These are phyloP conservation scores for Heterobasidion annosum DNA, from an alignment of 1,284 basidiomycete genomes.

Conservation along the genomic window DNA sequence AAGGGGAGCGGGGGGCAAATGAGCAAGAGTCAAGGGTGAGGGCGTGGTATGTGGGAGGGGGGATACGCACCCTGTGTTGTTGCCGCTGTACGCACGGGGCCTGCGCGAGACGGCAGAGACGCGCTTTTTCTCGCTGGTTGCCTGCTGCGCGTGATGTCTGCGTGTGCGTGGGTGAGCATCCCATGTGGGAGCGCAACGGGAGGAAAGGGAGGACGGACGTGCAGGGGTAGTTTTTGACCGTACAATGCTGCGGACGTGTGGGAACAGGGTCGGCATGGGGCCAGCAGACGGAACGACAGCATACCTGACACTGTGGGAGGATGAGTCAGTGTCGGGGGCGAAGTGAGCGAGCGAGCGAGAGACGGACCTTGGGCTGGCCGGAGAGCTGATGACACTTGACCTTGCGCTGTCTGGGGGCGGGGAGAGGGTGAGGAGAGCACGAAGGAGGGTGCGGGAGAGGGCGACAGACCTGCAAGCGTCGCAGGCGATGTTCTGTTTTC, in stretches of 20 bases:
- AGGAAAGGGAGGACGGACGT: slow-evolving; percentile 40
- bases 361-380: slow-evolving; percentile 66
- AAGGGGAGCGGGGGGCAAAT: background rate
- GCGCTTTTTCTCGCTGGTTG: slow-evolving; percentile 75
- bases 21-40: background rate
- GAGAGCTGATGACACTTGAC: slow-evolving; percentile 75
- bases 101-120: slow-evolving; percentile 40
- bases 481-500: slow-evolving; percentile 87
- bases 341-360: slow-evolving; percentile 8
- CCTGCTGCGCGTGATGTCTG: slow-evolving; percentile 73
- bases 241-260: slow-evolving; percentile 49
- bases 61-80: slow-evolving; percentile 29
- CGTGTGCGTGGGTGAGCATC: slow-evolving; percentile 15
- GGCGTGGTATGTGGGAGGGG: background rate
- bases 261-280: slow-evolving; percentile 6
- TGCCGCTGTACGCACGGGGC: slow-evolving; percentile 48
- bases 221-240: slow-evolving; percentile 76
- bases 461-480: slow-evolving; percentile 67
- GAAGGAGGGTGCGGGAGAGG: background rate
- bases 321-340: background rate
- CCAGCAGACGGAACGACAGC: slow-evolving; percentile 1
- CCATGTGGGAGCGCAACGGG: slow-evolving; percentile 6
- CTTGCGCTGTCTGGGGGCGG: slow-evolving; percentile 54
- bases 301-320: slow-evolving; percentile 11
- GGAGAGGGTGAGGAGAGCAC: slow-evolving; percentile 8